Base-by-base conservation (phyloP, 2,329 filamentous ascomycete species). In the Ophiostoma tasmaniense region DNA sequence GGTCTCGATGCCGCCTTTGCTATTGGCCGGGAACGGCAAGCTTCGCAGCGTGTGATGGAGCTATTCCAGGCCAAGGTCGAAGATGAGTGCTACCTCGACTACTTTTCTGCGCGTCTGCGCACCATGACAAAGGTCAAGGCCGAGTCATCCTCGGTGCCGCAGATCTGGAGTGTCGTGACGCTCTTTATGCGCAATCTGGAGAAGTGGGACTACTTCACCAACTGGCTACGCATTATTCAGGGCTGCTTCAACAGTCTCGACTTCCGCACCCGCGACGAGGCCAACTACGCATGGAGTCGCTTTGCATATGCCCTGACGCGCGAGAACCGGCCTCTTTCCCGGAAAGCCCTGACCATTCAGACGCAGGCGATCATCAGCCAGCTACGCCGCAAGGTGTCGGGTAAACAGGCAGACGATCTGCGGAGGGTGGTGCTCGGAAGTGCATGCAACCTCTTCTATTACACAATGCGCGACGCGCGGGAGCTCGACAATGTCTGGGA, bases 131-230 rank as follows among this genome's bases (percentile, higher is more conserved):
- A 87, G 72, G 82, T 85, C 66, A 87, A 83, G 72, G 84, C 87
- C 14, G 84, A 86, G 28, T 86, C 85, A 11, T 77, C 83, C 0
- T 82, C 87, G 52, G 93, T 96, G 0, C 93, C 95, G 6, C 90
- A 93, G 73, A 91, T 98, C 28, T 98, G 94, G 94, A 90, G 90
- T 70, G 86, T 92, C 45, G 82, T 96, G 2, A 87, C 94, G 7
- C 83, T 97, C 1, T 87, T 97, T 68, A 81, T 97, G 65, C 87
- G 90, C 79, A 87, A 79, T 78, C 87, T 81, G 75, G 87, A 81
- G 72, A 88, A 76, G 80, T 98, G 94, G 91, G 83, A 89, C 39
- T 86, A 90, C 74, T 87, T 92, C 71, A 85, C 83, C 35, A 82
- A 85, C 6, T 97, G 92, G 90, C 81, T 97, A 8, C 84, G 85